These are phyloP conservation scores for Lentithecium fluviatile DNA, from an alignment of 495 filamentous ascomycete species.

Conservation along the genomic window DNA sequence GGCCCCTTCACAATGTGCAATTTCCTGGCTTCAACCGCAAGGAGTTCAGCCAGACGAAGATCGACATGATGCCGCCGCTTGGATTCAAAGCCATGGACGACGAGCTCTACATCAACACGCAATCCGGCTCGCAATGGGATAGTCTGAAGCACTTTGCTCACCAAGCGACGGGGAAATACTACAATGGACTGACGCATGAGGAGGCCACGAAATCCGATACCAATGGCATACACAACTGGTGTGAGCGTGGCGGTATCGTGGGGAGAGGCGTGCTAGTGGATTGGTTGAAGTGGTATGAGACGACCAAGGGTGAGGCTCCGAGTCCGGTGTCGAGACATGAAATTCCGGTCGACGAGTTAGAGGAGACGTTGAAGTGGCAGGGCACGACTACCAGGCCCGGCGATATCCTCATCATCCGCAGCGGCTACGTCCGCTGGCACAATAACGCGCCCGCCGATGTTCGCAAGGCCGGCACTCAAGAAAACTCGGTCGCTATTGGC, in stretches of 20 bases:
- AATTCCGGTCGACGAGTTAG: slow-evolving; percentile 40
- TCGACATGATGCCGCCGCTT: slow-evolving; percentile 46
- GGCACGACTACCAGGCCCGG: slow-evolving; percentile 48
- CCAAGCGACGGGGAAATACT: slow-evolving; percentile 49
- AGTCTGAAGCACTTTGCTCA: slow-evolving; percentile 46
- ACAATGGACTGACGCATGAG: slow-evolving; percentile 51
- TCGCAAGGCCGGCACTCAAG: slow-evolving; percentile 39
- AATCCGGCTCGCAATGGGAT: slow-evolving; percentile 48
- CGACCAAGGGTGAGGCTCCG: slow-evolving; percentile 21
- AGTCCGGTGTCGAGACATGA: slow-evolving; percentile 30
- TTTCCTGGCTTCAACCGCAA: slow-evolving; percentile 53
- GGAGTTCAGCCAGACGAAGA: slow-evolving; percentile 51
- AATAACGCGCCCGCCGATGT: slow-evolving; percentile 36
- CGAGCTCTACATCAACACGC: slow-evolving; percentile 51
- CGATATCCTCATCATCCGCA: slow-evolving; percentile 51
- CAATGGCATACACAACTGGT: slow-evolving; percentile 41
- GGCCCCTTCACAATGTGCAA: slow-evolving; percentile 42
- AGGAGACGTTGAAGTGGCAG: slow-evolving; percentile 39
- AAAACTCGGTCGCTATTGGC: slow-evolving; percentile 43
- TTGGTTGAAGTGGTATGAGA: slow-evolving; percentile 44
- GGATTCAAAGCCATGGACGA: slow-evolving; percentile 40
- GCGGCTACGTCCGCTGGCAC: slow-evolving; percentile 43
- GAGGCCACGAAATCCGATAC: slow-evolving; percentile 13
- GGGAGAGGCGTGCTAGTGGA: slow-evolving; percentile 58
- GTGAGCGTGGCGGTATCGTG: slow-evolving; percentile 50